A percentile compares a stretch with the other conserved stretches of the same genome.
These are phyloP conservation scores for Gloeophyllum trabeum DNA, from an alignment of 768 basidiomycete species.

Conservation along the genomic window DNA sequence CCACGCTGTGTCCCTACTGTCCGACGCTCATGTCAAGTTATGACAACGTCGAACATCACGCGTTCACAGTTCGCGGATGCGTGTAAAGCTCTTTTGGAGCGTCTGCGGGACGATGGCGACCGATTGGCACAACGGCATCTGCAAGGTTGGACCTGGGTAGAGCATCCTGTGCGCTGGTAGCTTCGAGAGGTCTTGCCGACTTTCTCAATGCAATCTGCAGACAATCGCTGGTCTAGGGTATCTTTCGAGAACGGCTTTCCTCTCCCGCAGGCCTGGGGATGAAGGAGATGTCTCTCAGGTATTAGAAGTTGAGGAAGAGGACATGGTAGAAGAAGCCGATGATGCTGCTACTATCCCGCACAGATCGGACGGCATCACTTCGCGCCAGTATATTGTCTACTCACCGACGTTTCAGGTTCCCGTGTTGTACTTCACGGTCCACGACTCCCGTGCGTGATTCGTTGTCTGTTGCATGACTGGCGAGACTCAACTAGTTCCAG, in stretches of 20 bases:
- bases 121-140: conserved; percentile 9
- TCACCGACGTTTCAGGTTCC: conserved; percentile 78
- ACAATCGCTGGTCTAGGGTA: no score
- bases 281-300: no score
- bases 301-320: conserved; percentile 5
- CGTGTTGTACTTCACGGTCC: conserved; percentile 70
- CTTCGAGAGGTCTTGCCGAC: not conserved
- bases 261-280: no score
- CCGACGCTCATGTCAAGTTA: conserved; percentile 9
- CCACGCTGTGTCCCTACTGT: conserved; percentile 25
- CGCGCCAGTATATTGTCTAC: conserved; percentile 59
- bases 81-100: conserved; percentile 38
- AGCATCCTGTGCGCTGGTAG: conserved; percentile 36
- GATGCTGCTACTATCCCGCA: conserved; percentile 26
- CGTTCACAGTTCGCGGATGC: conserved; percentile 49
- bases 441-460: conserved; percentile 54
- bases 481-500: conserved; percentile 25
- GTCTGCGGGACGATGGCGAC: conserved; percentile 1
- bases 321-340: conserved; percentile 12
- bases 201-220: no score
- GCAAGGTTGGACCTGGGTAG: conserved; percentile 49
- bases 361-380: conserved; percentile 21
- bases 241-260: no score
- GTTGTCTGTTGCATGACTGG: conserved; percentile 3
- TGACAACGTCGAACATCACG: conserved; percentile 32